Conservation (phyloP, 75 land plant species). For the Ceratopteris richardii region DNA sequence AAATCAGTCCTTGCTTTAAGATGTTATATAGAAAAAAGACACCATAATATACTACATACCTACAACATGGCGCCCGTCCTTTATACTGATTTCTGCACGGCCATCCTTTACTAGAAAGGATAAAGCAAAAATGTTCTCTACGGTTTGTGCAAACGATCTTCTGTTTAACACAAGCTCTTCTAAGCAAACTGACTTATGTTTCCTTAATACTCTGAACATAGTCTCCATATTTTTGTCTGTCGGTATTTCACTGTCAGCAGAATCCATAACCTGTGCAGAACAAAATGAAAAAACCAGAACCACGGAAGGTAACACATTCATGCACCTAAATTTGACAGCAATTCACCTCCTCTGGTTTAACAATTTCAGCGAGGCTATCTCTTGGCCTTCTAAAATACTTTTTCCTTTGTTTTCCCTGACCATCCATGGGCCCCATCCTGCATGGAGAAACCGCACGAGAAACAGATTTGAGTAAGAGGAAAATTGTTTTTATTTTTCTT, state of each 20-base stretch:
- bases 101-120: constrained; percentile 94
- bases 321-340: neutral
- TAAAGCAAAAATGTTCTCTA: constrained; percentile 84
- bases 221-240: constrained; percentile 73
- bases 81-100: constrained; percentile 44
- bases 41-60: constrained; percentile 33
- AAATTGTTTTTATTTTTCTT: neutral
- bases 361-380: constrained; percentile 27
- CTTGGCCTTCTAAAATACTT: constrained; percentile 17
- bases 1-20: no score
- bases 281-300: neutral
- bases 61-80: constrained; percentile 48
- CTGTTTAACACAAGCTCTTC: constrained; percentile 72
- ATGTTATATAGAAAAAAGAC: no score
- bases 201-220: constrained; percentile 66
- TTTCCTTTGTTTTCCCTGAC: constrained; percentile 45
- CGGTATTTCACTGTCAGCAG: constrained; percentile 38
- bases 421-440: constrained; percentile 84
- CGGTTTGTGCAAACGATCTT: constrained; percentile 75
- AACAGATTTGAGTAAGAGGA: neutral
- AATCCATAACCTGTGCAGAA: constrained; percentile 31
- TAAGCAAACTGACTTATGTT: constrained; percentile 34
- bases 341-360: constrained; percentile 53
- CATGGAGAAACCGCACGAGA: neutral
- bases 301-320: neutral